A percentile compares a stretch with the other conserved stretches of the same genome.
Evolutionary conservation across 306 rosid genomes (phyloP).

Genomic region (Alnus rubra): DNA sequence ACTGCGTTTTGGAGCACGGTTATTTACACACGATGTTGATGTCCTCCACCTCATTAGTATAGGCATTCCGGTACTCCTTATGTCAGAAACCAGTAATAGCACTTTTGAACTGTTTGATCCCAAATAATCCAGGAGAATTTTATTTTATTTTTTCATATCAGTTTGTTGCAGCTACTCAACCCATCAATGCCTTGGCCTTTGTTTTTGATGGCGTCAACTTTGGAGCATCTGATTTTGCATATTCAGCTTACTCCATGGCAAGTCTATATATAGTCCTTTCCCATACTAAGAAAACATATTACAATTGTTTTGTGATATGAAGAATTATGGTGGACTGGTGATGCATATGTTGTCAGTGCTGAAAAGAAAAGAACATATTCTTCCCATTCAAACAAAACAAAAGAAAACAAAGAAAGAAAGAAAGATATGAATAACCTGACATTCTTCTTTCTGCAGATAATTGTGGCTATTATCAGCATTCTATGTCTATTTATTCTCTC

Average conservation of each 20-base stretch:
- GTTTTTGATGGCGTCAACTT: constrained; percentile 96
- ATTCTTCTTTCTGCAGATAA: constrained; percentile 47
- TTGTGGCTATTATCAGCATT: constrained; percentile 84
- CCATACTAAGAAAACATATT: background rate
- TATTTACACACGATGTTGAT: constrained; percentile 66
- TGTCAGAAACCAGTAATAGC: constrained; percentile 8
- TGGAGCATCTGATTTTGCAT: constrained; percentile 97
- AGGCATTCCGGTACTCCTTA: constrained; percentile 75
- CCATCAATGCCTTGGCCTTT: constrained; percentile 86
- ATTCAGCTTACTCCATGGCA: constrained; percentile 94
- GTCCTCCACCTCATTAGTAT: constrained; percentile 70
- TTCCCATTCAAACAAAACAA: background rate
- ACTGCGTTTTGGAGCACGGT: constrained; percentile 68
- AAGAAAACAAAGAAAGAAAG: background rate
- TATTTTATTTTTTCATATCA: constrained; percentile 32
- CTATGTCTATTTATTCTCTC: constrained; percentile 71
- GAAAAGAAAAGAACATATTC: constrained; percentile 4
- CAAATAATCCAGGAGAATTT: constrained; percentile 23
- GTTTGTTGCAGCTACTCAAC: constrained; percentile 96
- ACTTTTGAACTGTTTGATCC: background rate
- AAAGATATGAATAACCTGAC: background rate
- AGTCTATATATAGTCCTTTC: constrained; percentile 33
- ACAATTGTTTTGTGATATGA: background rate
- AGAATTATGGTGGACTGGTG: background rate
- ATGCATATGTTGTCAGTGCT: background rate